Conservation (phyloP, 495 filamentous ascomycete genomes). For the Geopyxis carbonaria region DNA sequence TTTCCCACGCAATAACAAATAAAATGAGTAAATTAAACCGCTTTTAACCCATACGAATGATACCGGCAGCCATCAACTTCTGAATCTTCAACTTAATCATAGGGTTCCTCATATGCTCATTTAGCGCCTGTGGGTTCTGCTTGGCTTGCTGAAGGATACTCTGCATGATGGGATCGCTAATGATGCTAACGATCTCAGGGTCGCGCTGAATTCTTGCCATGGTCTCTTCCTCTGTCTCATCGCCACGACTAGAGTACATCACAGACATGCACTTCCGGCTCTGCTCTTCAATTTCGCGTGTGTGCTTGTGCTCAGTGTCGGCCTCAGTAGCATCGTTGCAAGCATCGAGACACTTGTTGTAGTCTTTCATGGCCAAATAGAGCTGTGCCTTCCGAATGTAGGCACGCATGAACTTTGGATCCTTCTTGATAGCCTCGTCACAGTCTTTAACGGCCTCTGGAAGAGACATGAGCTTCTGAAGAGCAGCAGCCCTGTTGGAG, state of each 20-base stretch:
- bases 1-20: too few species aligned
- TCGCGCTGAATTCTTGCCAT: conserved; percentile 80
- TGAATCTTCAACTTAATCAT: conserved; percentile 70
- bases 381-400: conserved; percentile 92
- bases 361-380: conserved; percentile 90
- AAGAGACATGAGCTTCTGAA: conserved; percentile 92
- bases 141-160: conserved; percentile 70
- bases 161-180: conserved; percentile 94
- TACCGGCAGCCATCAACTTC: conserved; percentile 74
- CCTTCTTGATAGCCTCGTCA: conserved; percentile 73
- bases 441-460: conserved; percentile 86
- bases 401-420: conserved; percentile 83
- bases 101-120: conserved; percentile 92
- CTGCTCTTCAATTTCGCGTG: conserved; percentile 80
- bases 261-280: conserved; percentile 84
- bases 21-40: too few species aligned
- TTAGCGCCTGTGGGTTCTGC: conserved; percentile 72
- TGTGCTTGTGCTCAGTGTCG: conserved; percentile 59
- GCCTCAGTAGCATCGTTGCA: conserved; percentile 64
- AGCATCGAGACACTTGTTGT: conserved; percentile 78
- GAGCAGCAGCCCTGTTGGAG: conserved; percentile 89
- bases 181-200: conserved; percentile 68
- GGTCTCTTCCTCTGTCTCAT: conserved; percentile 94
- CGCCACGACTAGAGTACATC: conserved; percentile 75
- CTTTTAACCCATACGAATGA: conserved; percentile 2